Evolutionary conservation across 495 filamentous ascomycete species (phyloP).

Genomic region (Thermochaetoides thermophila): DNA sequence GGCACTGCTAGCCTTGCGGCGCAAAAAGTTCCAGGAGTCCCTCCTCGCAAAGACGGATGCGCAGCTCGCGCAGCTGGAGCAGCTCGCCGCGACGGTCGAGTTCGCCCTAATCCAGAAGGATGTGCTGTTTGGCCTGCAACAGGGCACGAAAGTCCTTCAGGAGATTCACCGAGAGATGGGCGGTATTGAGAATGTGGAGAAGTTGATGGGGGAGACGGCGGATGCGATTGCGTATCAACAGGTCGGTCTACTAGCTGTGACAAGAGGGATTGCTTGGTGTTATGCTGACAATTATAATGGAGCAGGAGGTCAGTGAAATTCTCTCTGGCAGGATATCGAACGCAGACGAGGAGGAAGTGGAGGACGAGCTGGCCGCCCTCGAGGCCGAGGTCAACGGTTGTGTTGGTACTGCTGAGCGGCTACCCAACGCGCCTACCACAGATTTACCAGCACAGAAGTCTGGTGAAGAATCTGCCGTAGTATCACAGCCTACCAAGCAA

Average conservation of each 20-base stretch:
- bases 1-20: constrained; percentile 76
- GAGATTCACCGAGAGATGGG: constrained; percentile 96
- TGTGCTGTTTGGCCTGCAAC: constrained; percentile 79
- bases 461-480: constrained; percentile 13
- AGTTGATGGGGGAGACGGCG: constrained; percentile 78
- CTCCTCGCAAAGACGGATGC: constrained; percentile 79
- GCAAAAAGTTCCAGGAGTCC: constrained; percentile 93
- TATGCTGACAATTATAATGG: too few relatives aligned
- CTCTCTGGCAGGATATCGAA: constrained; percentile 71
- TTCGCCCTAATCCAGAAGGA: constrained; percentile 94
- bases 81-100: constrained; percentile 70
- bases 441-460: constrained; percentile 20
- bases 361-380: constrained; percentile 77
- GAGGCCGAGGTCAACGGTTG: constrained; percentile 42
- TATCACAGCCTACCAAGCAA: constrained; percentile 8
- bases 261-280: too few relatives aligned
- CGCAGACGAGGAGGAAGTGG: constrained; percentile 94
- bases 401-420: constrained; percentile 4
- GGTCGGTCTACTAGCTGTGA: constrained; percentile 36
- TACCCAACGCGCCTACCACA: constrained; percentile 48
- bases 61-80: constrained; percentile 77
- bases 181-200: constrained; percentile 81
- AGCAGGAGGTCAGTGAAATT: constrained; percentile 79
- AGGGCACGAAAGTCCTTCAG: constrained; percentile 76
- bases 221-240: constrained; percentile 80